Evolutionary conservation across 2,329 filamentous ascomycete genomes (phyloP).

Genomic region (Nigrograna mackinnonii): DNA sequence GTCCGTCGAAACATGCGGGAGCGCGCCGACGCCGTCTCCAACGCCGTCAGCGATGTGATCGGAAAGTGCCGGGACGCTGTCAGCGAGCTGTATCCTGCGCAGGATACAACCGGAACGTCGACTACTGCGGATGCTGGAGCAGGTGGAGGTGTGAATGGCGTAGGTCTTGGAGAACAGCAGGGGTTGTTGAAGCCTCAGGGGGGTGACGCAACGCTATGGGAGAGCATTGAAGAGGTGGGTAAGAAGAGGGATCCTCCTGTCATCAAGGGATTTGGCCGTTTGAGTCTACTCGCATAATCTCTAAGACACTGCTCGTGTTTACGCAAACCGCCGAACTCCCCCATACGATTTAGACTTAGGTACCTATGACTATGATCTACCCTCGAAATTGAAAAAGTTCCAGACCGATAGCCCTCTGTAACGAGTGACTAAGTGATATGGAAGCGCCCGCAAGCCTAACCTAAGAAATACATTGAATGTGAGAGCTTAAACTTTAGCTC

Average conservation of each 20-base stretch:
- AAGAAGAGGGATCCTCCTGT: constrained; percentile 52
- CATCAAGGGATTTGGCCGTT: constrained; percentile 55
- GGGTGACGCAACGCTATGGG: constrained; percentile 45
- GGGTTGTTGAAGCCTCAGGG: not conserved
- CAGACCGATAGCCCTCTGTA: no score
- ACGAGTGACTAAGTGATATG: no score
- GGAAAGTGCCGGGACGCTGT: constrained; percentile 69
- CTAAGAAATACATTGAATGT: no score
- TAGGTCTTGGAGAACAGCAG: constrained; percentile 42
- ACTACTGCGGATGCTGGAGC: constrained; percentile 2
- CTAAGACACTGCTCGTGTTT: no score
- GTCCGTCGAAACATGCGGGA: constrained; percentile 85
- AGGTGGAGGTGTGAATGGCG: constrained; percentile 24
- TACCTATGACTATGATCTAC: no score
- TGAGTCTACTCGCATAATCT: constrained; percentile 40
- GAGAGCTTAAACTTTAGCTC: no score
- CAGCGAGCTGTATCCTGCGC: constrained; percentile 52
- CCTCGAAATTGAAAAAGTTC: no score
- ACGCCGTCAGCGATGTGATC: constrained; percentile 73
- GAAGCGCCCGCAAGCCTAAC: no score
- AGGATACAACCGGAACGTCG: no score
- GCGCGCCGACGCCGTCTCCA: constrained; percentile 77
- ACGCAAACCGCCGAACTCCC: no score
- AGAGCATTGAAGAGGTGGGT: constrained; percentile 43
- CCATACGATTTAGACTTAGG: no score